Percentiles rank a stretch among this genome's conserved stretches.
Evolutionary conservation across 1,139 yeast genomes (phyloP).

Genomic region (Sugiyamaella xylanicola): DNA sequence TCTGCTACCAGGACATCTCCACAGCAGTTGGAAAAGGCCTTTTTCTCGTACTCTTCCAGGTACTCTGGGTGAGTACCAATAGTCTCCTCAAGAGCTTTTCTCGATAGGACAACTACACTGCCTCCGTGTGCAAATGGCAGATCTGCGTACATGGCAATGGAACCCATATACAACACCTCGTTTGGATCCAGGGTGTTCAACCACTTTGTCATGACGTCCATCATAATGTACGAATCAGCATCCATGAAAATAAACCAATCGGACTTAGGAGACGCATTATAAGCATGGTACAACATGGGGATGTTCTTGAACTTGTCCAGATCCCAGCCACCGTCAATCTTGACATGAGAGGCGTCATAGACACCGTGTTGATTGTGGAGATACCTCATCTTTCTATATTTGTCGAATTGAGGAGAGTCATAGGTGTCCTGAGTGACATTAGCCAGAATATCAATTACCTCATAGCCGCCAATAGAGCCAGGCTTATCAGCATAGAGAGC

Average conservation of each 20-base stretch:
- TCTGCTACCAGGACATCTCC: conserved; percentile 43
- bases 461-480: conserved; percentile 40
- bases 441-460: conserved; percentile 40
- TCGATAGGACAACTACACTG: conserved; percentile 43
- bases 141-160: conserved; percentile 31
- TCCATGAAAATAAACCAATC: conserved; percentile 46
- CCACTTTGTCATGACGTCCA: conserved; percentile 37
- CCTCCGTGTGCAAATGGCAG: conserved; percentile 46
- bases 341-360: conserved; percentile 29
- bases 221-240: conserved; percentile 42
- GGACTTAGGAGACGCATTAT: conserved; percentile 33
- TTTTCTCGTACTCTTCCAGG: conserved; percentile 33
- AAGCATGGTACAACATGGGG: conserved; percentile 45
- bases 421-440: conserved; percentile 35
- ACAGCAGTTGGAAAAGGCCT: conserved; percentile 36
- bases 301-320: conserved; percentile 45
- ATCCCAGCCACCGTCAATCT: conserved; percentile 39
- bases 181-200: conserved; percentile 33
- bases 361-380: conserved; percentile 34
- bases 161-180: conserved; percentile 40
- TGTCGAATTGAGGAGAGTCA: conserved; percentile 31
- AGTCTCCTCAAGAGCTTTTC: conserved; percentile 36
- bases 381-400: conserved; percentile 37
- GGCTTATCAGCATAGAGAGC: conserved; percentile 43
- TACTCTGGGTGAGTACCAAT: conserved; percentile 36